A percentile compares a stretch with the other conserved stretches of the same genome.
These are phyloP conservation scores for Quercus phellos DNA, from an alignment of 331 rosid species.

Conservation along the genomic window DNA sequence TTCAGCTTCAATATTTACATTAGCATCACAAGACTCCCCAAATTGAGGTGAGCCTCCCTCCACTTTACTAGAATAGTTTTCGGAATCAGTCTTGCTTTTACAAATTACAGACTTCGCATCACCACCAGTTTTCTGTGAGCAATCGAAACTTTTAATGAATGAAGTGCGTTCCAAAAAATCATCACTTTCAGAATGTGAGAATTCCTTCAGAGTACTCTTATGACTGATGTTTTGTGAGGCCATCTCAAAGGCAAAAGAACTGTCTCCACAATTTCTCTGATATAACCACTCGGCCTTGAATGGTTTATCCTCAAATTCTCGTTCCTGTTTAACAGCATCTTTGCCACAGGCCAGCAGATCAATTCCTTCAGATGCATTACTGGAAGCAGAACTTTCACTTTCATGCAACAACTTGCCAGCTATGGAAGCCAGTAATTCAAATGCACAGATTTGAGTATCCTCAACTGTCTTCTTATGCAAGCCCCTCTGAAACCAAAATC, in stretches of 20 bases:
- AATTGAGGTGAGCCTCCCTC: conserved; percentile 34
- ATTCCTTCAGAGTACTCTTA: conserved; percentile 32
- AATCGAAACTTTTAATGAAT: conserved; percentile 30
- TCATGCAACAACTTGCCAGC: conserved; percentile 89
- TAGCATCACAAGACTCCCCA: conserved; percentile 44
- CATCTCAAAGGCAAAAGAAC: conserved; percentile 41
- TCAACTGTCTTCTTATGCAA: conserved; percentile 41
- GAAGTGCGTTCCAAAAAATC: conserved; percentile 43
- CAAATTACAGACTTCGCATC: conserved; percentile 38
- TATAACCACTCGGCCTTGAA: conserved; percentile 28
- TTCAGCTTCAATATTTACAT: conserved; percentile 39
- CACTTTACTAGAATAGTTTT: conserved; percentile 29
- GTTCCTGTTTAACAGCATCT: conserved; percentile 39
- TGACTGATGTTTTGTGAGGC: conserved; percentile 33
- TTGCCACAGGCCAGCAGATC: conserved; percentile 35
- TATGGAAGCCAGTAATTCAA: conserved; percentile 82
- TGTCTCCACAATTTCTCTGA: conserved; percentile 50
- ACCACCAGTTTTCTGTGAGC: conserved; percentile 33
- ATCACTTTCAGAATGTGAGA: conserved; percentile 32
- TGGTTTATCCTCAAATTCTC: conserved; percentile 34
- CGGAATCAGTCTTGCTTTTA: conserved; percentile 34
- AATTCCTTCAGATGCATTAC: conserved; percentile 71
- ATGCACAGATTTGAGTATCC: conserved; percentile 56
- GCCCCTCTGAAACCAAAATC: conserved; percentile 53
- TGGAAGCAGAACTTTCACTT: conserved; percentile 76